Base-by-base conservation (phyloP, 345 rosid genomes). In the Noccaea bulbosa region DNA sequence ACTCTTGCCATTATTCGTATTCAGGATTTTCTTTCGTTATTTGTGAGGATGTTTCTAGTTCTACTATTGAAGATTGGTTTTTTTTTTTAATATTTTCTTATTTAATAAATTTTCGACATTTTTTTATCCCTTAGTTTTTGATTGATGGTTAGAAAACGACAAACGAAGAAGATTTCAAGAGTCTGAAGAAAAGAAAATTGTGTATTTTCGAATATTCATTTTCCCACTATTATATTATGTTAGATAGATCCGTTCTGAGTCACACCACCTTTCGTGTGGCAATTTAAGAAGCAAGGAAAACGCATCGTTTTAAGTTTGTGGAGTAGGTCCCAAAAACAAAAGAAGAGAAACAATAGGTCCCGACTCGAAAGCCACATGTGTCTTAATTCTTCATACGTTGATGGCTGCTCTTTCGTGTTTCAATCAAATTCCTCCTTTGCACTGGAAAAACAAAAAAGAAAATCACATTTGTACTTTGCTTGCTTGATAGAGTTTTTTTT, bases 351-450 rank as follows among this genome's bases (percentile, higher is more conserved):
- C 20, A 2, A 27, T 7, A 39, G 8, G 11, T 12, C 8, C 35
- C 22, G 5, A 24, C 30, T 27, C 30, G 38, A 56, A 67, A 69
- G 65, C 47, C 47, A 59, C 35, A 22, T 38, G 3, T 38, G 37
- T 60, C 37, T 7, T 11, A 41, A 7, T 16, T 46, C 17, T 38
- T 3, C 11, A 38, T 9, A 11, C 11, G 12, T 38, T 10, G 39
- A 1, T 38, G 30, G 39, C 4, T 38, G 30, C 30, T 27, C 30
- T 7, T 6, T 24, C 39, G 40, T 58, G 49, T 58, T 57, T 8
- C 17, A 10, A 47, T 7, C 34, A 7, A 57, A 57, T 11, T 58
- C 4, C 6, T 56, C 46, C 38, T 33, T 54, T 9, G 32, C 5
- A 35, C 43, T 11, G 11, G 32, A 24, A 6, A 4, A 22, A 51